These are phyloP conservation scores for Fragaria ananassa DNA, from an alignment of 306 rosid genomes.

Conservation along the genomic window DNA sequence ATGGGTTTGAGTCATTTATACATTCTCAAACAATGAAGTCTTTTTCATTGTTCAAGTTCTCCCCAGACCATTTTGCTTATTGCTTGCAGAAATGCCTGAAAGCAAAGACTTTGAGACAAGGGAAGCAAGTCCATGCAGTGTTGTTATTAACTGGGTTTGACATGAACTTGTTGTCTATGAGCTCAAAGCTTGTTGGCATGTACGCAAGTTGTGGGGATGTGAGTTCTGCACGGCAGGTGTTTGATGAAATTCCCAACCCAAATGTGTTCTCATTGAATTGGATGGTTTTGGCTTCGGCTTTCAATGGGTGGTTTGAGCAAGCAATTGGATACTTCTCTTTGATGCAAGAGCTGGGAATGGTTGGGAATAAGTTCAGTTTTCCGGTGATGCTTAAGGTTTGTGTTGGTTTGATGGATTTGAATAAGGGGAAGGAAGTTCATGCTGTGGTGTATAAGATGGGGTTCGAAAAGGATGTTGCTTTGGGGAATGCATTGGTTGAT, in stretches of 20 bases:
- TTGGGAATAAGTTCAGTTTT: constrained; percentile 49
- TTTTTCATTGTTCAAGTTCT: constrained; percentile 23
- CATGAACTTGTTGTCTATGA: constrained; percentile 39
- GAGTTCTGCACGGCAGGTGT: constrained; percentile 35
- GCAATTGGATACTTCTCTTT: constrained; percentile 42
- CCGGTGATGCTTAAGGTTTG: constrained; percentile 50
- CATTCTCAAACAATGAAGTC: constrained; percentile 24
- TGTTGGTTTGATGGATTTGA: constrained; percentile 58
- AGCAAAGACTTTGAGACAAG: constrained; percentile 48
- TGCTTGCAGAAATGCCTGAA: constrained; percentile 59
- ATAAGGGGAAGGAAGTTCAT: constrained; percentile 61
- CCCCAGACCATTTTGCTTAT: constrained; percentile 35
- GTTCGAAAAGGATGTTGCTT: constrained; percentile 31
- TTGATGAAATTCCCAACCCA: constrained; percentile 33
- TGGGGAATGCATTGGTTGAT: constrained; percentile 52
- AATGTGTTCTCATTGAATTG: constrained; percentile 68
- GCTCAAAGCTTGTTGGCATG: constrained; percentile 63
- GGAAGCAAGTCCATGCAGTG: constrained; percentile 57
- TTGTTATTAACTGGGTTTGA: constrained; percentile 45
- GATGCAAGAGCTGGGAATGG: constrained; percentile 39
- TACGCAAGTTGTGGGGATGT: constrained; percentile 55
- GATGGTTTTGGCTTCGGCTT: constrained; percentile 47
- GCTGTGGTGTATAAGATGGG: constrained; percentile 44
- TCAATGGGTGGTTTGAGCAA: constrained; percentile 43
- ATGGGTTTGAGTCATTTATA: constrained; percentile 8